Evolutionary conservation across 305 asterid genomes (phyloP), one percentile per base, ranked within the genome.

Genomic region (Fraxinus albicans): DNA sequence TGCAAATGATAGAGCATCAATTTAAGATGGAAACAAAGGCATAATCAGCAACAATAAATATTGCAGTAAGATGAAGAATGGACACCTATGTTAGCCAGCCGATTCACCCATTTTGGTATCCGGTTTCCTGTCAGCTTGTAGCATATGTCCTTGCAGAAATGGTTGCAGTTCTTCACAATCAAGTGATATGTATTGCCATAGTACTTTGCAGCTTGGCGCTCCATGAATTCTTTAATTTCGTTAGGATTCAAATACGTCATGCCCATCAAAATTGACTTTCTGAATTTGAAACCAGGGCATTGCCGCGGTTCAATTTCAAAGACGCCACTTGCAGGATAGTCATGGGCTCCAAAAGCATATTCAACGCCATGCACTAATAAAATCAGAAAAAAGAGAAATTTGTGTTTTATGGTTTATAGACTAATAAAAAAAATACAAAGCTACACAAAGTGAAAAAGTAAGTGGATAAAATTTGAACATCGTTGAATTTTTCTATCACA

Each of bases 91-190:
- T 89, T 89, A 76, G 99, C 99, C 1, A 94, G 94, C 40, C 99
- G 94, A 79, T 95, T 95, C 50, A 95, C 94, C 99, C 99, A 95
- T 84, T 91, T 92, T 40, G 99, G 99, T 29, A 92, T 91, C 69
- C 81, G 86, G 31, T 87, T 92, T 75, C 95, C 93, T 0, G 99
- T 95, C 86, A 95, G 81, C 86, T 88, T 91, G 96, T 81, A 80
- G 86, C 99, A 92, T 76, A 90, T 84, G 77, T 95, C 99, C 82
- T 89, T 94, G 17, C 91, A 91, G 89, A 95, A 95, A 86, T 95
- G 99, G 90, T 95, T 94, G 90, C 99, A 95, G 85, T 95, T 95
- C 87, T 91, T 95, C 34, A 79, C 86, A 78, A 94, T 85, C 85
- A 94, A 87, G 88, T 94, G 95, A 84, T 95, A 95, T 0, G 97